Evolutionary conservation across 495 filamentous ascomycete species (phyloP).

Genomic region (Poronia punctata): DNA sequence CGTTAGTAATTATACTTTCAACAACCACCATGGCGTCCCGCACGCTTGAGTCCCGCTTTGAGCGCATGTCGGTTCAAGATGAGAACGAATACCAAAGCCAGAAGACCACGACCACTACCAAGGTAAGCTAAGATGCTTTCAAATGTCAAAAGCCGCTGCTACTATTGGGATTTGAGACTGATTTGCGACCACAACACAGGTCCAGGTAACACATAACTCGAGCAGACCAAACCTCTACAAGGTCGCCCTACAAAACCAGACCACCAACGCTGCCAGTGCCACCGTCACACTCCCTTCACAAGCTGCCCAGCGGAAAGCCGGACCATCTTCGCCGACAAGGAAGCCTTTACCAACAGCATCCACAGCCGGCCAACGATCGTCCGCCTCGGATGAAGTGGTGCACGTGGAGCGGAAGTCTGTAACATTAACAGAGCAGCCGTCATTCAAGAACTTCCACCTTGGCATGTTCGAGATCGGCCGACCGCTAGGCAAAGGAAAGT

Average conservation of each 20-base stretch:
- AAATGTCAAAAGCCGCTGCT: slow-evolving; percentile 15
- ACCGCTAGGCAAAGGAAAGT: slow-evolving; percentile 94
- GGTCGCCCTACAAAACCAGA: slow-evolving; percentile 69
- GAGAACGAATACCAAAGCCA: slow-evolving; percentile 74
- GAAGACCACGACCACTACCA: no score
- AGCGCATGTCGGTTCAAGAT: slow-evolving; percentile 74
- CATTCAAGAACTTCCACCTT: slow-evolving; percentile 71
- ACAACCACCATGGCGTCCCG: slow-evolving; percentile 38
- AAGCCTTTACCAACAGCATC: slow-evolving; percentile 27
- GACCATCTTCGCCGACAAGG: slow-evolving; percentile 30
- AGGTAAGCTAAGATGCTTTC: slow-evolving; percentile 45
- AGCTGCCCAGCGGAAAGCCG: slow-evolving; percentile 46
- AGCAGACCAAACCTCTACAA: slow-evolving; percentile 69
- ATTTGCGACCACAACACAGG: slow-evolving; percentile 48
- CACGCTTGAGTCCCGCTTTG: slow-evolving; percentile 68
- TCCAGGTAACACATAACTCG: slow-evolving; percentile 51
- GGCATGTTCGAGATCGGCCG: slow-evolving; percentile 99
- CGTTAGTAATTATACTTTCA: no score
- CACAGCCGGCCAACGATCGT: no score
- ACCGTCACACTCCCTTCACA: slow-evolving; percentile 62
- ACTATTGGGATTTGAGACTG: slow-evolving; percentile 34
- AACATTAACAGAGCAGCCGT: slow-evolving; percentile 50
- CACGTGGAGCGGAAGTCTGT: slow-evolving; percentile 45
- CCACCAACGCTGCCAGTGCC: slow-evolving; percentile 46
- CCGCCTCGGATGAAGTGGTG: slow-evolving; percentile 47